Percentiles rank a stretch among this genome's conserved stretches.
phyloP scores from a whole-genome alignment of 1,284 basidiomycete genomes.

The Papiliotrema fonsecae region DNA sequence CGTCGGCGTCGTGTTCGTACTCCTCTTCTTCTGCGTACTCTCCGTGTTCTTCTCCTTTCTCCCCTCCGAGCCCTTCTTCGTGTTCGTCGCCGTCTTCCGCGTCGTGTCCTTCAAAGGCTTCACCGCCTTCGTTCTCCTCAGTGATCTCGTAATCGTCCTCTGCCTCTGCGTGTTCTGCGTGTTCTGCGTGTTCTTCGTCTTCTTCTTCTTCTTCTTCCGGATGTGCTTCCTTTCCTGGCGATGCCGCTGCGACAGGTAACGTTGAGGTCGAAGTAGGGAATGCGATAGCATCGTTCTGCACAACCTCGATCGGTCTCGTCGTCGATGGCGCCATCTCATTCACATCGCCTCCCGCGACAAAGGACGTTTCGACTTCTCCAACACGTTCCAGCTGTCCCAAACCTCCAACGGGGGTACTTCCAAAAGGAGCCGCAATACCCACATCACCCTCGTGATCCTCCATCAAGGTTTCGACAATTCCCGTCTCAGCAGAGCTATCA shows the following conservation, averaged over 20 bases:
- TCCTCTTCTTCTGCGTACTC: constrained; percentile 7
- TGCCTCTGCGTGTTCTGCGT: neutral
- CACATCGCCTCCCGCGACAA: neutral
- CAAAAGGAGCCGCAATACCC: neutral
- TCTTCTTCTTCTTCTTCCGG: neutral
- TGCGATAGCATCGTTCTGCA: neutral
- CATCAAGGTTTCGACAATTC: neutral
- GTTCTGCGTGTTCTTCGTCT: neutral
- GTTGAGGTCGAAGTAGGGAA: neutral
- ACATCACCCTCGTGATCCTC: neutral
- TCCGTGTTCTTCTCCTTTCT: neutral
- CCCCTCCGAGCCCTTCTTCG: constrained; percentile 8
- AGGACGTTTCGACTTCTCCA: neutral
- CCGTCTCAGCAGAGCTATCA: neutral
- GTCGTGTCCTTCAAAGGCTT: neutral
- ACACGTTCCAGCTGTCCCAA: neutral
- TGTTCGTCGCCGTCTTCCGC: constrained; percentile 1
- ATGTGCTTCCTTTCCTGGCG: neutral
- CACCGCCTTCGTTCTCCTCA: neutral
- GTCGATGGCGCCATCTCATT: neutral
- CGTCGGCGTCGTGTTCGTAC: constrained; percentile 7
- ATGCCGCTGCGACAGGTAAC: no score
- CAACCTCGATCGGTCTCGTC: neutral
- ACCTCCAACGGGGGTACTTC: neutral
- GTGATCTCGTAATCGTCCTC: neutral